Base-by-base conservation (phyloP, 768 basidiomycete species). In the Tylopilus plumbeoviolaceoides region DNA sequence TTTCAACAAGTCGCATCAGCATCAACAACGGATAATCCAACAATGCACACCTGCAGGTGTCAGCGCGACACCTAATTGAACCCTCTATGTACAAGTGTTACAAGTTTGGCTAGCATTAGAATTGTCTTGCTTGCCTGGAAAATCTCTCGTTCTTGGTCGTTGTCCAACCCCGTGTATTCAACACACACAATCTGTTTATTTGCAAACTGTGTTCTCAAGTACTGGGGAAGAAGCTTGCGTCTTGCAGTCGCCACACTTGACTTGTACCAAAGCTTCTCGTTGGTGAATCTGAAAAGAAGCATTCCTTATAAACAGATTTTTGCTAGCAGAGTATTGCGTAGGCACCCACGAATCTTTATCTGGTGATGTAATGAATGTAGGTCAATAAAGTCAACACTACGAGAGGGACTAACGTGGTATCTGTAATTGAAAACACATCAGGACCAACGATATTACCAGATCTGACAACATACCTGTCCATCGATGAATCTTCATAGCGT, bases 141-240 rank as follows among this genome's bases (percentile, higher is more conserved):
- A 23, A 86, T 81, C 60, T 85, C 86, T 27, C 84, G 76, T 58
- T 87, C 88, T 60, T 80, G 77, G 46, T 80, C 75, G 7, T 64
- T 63, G 0, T 66, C 71, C 39, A 85, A 62, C 17, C 73, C 72
- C 3, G 69, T 65, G 56, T 85, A 85, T 59, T 84, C 83, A 1
- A 79, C 73, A 51, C 77, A 81, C 10, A 74, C 73, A 14, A 82
- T 72, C 50, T 77, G 75, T 54, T 75, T 78, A 47, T 74, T 71
- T 35, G 69, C 50, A 55, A 79, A 81, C 41, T 68, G 61, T 4
- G 64, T 70, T 38, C 59, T 67, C 45, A 74, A 63, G 30, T 67
- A 57, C 14, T 64, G 51, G 1, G 72, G 68, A 17, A 76, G 68
- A 31, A 76, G 57, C 36, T 66, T 70, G 48, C 64, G 60, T 31